Evolutionary conservation across 805 yeast genomes (phyloP).

Genomic region (Lipomyces chichibuensis): DNA sequence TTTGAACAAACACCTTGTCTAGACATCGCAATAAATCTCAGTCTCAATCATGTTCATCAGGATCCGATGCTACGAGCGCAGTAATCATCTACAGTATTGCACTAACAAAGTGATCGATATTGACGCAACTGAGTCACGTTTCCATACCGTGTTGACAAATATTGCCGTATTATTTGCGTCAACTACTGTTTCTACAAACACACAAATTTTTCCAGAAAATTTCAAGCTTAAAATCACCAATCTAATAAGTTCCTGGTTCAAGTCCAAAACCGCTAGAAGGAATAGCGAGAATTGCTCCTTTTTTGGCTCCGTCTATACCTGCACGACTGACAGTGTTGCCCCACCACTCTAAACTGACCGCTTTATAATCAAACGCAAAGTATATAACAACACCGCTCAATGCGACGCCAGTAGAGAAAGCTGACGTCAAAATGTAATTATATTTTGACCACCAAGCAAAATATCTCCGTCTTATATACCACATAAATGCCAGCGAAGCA

Average conservation of each 20-base stretch:
- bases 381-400: conserved; percentile 61
- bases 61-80: too few relatives aligned
- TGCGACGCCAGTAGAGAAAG: conserved; percentile 67
- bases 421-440: conserved; percentile 66
- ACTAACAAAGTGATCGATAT: too few relatives aligned
- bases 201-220: too few relatives aligned
- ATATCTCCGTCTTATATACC: conserved; percentile 56
- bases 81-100: too few relatives aligned
- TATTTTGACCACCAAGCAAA: conserved; percentile 76
- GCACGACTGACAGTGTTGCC: conserved; percentile 50
- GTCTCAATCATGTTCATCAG: too few relatives aligned
- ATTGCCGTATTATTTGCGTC: too few relatives aligned
- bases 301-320: conserved; percentile 17
- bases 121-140: too few relatives aligned
- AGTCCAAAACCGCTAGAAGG: conserved; percentile 24
- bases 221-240: not conserved
- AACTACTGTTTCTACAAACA: not conserved
- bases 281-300: conserved; percentile 9
- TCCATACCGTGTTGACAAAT: too few relatives aligned
- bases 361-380: conserved; percentile 52
- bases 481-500: conserved; percentile 50
- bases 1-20: too few relatives aligned
- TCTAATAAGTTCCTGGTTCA: conserved; percentile 10
- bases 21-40: too few relatives aligned
- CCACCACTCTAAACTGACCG: conserved; percentile 60